Evolutionary conservation across 1,284 basidiomycete species (phyloP).

Genomic region (Puccinia sorghi): DNA sequence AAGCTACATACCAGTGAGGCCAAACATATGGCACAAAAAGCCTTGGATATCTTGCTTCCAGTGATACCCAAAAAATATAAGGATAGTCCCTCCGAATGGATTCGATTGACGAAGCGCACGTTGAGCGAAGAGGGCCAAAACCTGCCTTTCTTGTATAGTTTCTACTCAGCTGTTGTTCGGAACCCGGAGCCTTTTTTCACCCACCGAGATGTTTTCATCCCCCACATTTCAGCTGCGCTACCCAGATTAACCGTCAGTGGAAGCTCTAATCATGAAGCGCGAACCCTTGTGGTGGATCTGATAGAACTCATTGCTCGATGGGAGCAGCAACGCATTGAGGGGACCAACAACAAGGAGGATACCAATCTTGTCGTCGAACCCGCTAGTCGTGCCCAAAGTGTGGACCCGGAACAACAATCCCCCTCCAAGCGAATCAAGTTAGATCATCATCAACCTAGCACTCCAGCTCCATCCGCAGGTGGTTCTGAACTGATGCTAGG

Average conservation of each 20-base stretch:
- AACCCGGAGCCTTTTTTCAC: conserved; percentile 91
- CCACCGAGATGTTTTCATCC: conserved; percentile 89
- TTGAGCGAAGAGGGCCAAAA: conserved; percentile 85
- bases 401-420: conserved; percentile 24
- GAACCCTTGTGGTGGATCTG: conserved; percentile 63
- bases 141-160: conserved; percentile 78
- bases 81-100: conserved; percentile 74
- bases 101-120: conserved; percentile 79
- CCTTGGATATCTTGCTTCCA: conserved; percentile 85
- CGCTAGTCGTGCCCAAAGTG: conserved; percentile 46
- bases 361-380: background rate
- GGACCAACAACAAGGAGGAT: conserved; percentile 62
- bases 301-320: conserved; percentile 60
- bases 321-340: conserved; percentile 61
- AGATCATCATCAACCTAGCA: conserved; percentile 28
- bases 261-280: conserved; percentile 73
- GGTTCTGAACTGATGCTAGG: conserved; percentile 39
- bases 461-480: conserved; percentile 50
- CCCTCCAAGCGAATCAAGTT: conserved; percentile 51
- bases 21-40: conserved; percentile 75
- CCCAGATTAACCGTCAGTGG: conserved; percentile 77
- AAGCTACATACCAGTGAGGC: conserved; percentile 76
- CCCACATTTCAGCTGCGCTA: conserved; percentile 88
- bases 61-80: conserved; percentile 68
- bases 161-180: conserved; percentile 89